Conservation (phyloP, 257 asterid species). For the Rubia yunnanensis region DNA sequence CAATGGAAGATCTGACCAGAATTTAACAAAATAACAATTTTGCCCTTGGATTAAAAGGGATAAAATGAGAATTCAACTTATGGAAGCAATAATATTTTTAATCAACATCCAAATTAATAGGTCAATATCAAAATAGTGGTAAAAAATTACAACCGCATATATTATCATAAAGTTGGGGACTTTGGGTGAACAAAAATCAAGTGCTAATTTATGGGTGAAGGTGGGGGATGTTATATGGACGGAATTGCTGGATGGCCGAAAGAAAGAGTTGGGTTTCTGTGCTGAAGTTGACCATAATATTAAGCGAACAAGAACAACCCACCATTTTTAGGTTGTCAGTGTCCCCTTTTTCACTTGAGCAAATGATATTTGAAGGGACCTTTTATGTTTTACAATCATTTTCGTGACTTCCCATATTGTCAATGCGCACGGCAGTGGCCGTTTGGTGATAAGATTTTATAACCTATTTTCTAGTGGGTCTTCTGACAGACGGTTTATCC, state of each 20-base stretch:
- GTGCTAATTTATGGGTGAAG: neutral
- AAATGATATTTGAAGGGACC: neutral
- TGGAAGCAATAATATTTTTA: too few species aligned
- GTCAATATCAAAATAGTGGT: too few species aligned
- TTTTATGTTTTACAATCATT: neutral
- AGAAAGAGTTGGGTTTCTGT: slow-evolving; percentile 3
- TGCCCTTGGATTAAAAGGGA: too few species aligned
- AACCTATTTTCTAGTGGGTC: too few species aligned
- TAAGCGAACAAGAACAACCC: neutral
- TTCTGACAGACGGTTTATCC: too few species aligned
- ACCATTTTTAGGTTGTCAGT: neutral
- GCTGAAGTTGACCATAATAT: slow-evolving; percentile 1
- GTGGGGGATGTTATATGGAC: neutral
- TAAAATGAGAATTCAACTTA: too few species aligned
- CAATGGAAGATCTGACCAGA: too few species aligned
- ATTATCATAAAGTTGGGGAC: too few species aligned
- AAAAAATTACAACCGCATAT: too few species aligned
- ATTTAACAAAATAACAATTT: too few species aligned
- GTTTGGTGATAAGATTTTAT: neutral
- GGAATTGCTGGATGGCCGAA: slow-evolving; percentile 4
- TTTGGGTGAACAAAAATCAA: neutral
- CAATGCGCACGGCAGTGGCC: neutral
- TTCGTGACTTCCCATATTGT: neutral
- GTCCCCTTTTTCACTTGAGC: neutral
- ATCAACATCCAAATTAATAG: too few species aligned